Conservation (phyloP, 352 stramenopile species). For the Phytopythium litorale region DNA sequence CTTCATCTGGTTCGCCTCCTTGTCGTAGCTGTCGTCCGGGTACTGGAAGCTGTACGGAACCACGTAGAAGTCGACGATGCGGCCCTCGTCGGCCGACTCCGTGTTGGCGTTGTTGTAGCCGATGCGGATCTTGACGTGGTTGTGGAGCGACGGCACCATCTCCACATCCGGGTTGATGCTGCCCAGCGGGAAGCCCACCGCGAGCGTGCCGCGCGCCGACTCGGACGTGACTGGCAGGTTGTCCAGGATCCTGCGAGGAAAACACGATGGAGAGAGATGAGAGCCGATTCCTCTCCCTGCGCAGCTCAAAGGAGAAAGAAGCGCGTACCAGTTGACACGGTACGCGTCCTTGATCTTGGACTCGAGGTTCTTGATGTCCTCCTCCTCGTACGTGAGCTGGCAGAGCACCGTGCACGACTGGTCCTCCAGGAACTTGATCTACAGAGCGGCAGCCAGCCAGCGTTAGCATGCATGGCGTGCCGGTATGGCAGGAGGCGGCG, state of each 20-base stretch:
- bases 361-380: constrained; percentile 89
- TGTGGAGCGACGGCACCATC: constrained; percentile 93
- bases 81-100: constrained; percentile 77
- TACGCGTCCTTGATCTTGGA: constrained; percentile 96
- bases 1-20: constrained; percentile 69
- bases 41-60: constrained; percentile 97
- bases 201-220: constrained; percentile 56
- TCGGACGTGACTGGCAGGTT: constrained; percentile 93
- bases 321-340: constrained; percentile 92
- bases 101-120: constrained; percentile 92
- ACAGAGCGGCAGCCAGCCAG: not conserved
- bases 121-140: constrained; percentile 99
- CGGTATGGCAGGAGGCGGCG: not conserved
- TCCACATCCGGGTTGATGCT: constrained; percentile 90
- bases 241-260: constrained; percentile 91
- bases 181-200: constrained; percentile 86
- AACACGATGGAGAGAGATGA: too few species aligned
- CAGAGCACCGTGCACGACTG: constrained; percentile 73
- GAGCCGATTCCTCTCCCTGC: not conserved
- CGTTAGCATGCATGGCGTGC: not conserved
- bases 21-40: constrained; percentile 59
- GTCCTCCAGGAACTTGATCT: constrained; percentile 87
- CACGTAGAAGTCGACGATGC: constrained; percentile 98
- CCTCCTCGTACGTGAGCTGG: constrained; percentile 89
- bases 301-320: constrained; percentile 10